Percentiles rank a stretch among this genome's conserved stretches.
Evolutionary conservation across 441 rosid species (phyloP).

Genomic region (Gossypium davidsonii): DNA sequence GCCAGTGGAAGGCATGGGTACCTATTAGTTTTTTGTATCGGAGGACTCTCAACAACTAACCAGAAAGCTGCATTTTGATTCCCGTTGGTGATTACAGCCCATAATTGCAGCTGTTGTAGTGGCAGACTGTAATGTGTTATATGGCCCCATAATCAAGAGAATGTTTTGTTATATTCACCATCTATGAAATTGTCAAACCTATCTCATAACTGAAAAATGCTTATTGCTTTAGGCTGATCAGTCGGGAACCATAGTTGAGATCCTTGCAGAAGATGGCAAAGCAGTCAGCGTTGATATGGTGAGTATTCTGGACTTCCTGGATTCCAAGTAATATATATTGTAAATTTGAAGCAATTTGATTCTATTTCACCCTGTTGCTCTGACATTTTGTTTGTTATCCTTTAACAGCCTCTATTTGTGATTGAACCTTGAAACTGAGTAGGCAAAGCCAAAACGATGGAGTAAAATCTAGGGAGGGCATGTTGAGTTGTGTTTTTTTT

Average conservation of each 20-base stretch:
- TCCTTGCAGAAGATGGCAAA: slow-evolving; percentile 65
- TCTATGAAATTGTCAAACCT: neutral
- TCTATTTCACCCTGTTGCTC: neutral
- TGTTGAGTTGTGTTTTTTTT: neutral
- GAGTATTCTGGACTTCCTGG: slow-evolving; percentile 18
- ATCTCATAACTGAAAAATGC: neutral
- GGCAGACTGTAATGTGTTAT: neutral
- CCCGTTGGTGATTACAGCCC: neutral
- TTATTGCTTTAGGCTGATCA: slow-evolving; percentile 49
- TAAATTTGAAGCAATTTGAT: neutral
- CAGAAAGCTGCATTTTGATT: slow-evolving; percentile 2
- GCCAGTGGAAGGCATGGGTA: neutral
- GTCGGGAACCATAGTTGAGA: slow-evolving; percentile 66
- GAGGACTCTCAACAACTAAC: neutral
- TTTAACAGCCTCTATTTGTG: slow-evolving; percentile 58
- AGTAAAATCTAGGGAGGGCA: neutral
- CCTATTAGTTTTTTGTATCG: neutral
- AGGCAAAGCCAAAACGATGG: neutral
- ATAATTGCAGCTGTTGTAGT: neutral
- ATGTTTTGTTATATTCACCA: neutral
- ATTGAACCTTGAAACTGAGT: slow-evolving; percentile 42
- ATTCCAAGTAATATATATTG: neutral
- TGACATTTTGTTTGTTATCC: neutral
- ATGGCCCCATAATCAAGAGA: neutral
- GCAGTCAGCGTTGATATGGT: slow-evolving; percentile 64